A percentile compares a stretch with the other conserved stretches of the same genome.
These are phyloP conservation scores for Boletus pseudopeckii DNA, from an alignment of 768 basidiomycete species.

Conservation along the genomic window DNA sequence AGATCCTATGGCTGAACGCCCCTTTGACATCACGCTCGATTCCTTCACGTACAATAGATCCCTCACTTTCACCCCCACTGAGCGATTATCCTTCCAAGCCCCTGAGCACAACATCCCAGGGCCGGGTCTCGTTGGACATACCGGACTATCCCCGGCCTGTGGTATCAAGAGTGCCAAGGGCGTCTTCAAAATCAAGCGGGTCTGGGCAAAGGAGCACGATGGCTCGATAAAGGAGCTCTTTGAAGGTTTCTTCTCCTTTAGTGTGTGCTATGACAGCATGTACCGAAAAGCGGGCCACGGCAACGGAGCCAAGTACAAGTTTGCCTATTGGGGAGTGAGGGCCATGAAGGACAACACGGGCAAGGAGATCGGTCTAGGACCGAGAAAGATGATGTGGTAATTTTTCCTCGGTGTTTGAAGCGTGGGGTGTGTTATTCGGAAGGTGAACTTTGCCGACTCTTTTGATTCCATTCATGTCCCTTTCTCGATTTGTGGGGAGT, in stretches of 20 bases:
- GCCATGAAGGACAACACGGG: constrained; percentile 33
- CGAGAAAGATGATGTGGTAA: constrained; percentile 17
- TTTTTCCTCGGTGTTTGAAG: background rate
- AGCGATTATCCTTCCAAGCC: constrained; percentile 25
- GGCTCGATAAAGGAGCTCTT: constrained; percentile 33
- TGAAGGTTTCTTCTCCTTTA: constrained; percentile 39
- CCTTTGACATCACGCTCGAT: constrained; percentile 31
- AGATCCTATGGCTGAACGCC: constrained; percentile 36
- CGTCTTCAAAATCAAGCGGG: constrained; percentile 34
- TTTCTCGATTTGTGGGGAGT: constrained; percentile 5
- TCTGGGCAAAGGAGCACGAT: constrained; percentile 29
- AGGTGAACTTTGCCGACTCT: background rate
- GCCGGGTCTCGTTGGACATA: constrained; percentile 29
- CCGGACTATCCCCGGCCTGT: constrained; percentile 23
- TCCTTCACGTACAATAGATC: constrained; percentile 23
- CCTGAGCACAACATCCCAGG: constrained; percentile 20
- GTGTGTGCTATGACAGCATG: constrained; percentile 32
- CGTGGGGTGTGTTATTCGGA: background rate
- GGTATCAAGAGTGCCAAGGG: constrained; percentile 36
- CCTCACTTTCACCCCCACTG: constrained; percentile 28
- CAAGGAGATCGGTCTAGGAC: constrained; percentile 34
- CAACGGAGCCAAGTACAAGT: constrained; percentile 25
- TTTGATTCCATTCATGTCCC: background rate
- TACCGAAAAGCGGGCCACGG: constrained; percentile 38
- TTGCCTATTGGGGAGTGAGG: constrained; percentile 39